Percentiles rank a stretch among this genome's conserved stretches.
Conservation (phyloP, 768 basidiomycete species). For the Psilocybe subaeruginosa region DNA sequence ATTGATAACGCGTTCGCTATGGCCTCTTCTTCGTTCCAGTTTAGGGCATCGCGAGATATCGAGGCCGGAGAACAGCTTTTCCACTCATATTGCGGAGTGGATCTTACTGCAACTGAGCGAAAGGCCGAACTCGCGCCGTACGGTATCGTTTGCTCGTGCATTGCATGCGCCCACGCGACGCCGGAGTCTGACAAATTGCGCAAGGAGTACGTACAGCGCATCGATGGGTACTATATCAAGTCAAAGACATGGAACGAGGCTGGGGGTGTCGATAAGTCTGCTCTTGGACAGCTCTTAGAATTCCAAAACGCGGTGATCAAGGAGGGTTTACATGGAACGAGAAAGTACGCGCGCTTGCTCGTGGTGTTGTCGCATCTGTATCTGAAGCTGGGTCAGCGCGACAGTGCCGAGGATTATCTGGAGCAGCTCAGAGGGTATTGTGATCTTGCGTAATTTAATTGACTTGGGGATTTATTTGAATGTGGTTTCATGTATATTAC, state of each 20-base stretch:
- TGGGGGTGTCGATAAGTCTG: not conserved
- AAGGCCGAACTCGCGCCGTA: not conserved
- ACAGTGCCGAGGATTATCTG: not conserved
- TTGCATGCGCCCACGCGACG: constrained; percentile 1
- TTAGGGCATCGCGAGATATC: constrained; percentile 29
- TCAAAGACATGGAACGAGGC: not conserved
- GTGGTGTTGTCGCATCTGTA: not conserved
- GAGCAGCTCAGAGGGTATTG: not conserved
- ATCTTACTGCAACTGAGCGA: constrained; percentile 12
- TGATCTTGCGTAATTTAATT: not conserved
- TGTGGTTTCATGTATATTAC: no score
- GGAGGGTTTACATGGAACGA: constrained; percentile 3
- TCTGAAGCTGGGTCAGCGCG: not conserved
- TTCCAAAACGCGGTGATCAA: not conserved
- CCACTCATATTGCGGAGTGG: constrained; percentile 24
- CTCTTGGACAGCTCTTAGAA: not conserved
- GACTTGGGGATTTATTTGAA: no score
- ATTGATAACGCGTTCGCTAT: constrained; percentile 25
- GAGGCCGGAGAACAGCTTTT: constrained; percentile 28
- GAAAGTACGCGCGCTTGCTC: not conserved
- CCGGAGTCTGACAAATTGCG: not conserved
- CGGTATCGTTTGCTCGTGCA: constrained; percentile 2
- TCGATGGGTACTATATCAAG: not conserved
- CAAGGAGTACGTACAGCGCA: not conserved
- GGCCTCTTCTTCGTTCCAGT: constrained; percentile 30